Conservation (phyloP, 352 stramenopile genomes). For the Phytophthora uliginosa region DNA sequence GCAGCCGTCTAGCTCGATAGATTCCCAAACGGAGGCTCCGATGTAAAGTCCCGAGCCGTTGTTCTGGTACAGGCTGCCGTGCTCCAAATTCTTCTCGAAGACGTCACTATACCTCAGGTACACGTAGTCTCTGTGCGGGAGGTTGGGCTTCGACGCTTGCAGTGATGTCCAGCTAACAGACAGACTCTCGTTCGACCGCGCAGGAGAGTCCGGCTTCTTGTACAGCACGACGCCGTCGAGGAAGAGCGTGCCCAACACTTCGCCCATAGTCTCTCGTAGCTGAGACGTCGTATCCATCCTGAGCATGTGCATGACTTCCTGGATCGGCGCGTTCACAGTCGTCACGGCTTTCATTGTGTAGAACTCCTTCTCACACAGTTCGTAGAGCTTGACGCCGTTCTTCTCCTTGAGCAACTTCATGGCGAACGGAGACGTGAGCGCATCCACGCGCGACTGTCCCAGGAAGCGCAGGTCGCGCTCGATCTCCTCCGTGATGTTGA, state of each 20-base stretch:
- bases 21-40: slow-evolving; percentile 87
- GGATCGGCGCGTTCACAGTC: slow-evolving; percentile 73
- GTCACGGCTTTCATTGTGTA: slow-evolving; percentile 89
- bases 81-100: slow-evolving; percentile 78
- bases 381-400: slow-evolving; percentile 75
- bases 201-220: slow-evolving; percentile 59
- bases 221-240: slow-evolving; percentile 84
- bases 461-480: slow-evolving; percentile 88
- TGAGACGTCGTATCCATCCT: slow-evolving; percentile 75
- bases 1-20: slow-evolving; percentile 84
- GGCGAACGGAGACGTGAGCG: slow-evolving; percentile 82
- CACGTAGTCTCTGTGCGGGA: slow-evolving; percentile 91
- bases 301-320: slow-evolving; percentile 87
- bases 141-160: slow-evolving; percentile 83
- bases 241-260: slow-evolving; percentile 88
- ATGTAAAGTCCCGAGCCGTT: slow-evolving; percentile 75
- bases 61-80: slow-evolving; percentile 64
- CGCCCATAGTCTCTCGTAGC: slow-evolving; percentile 82
- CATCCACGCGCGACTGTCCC: slow-evolving; percentile 83
- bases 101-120: slow-evolving; percentile 85
- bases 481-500: slow-evolving; percentile 83
- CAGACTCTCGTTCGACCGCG: slow-evolving; percentile 71
- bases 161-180: slow-evolving; percentile 88
- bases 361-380: slow-evolving; percentile 86
- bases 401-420: slow-evolving; percentile 87